Percentiles rank a stretch among this genome's conserved stretches.
Evolutionary conservation across 805 yeast genomes (phyloP).

Genomic region (Vanderwaltozyma yarrowii): DNA sequence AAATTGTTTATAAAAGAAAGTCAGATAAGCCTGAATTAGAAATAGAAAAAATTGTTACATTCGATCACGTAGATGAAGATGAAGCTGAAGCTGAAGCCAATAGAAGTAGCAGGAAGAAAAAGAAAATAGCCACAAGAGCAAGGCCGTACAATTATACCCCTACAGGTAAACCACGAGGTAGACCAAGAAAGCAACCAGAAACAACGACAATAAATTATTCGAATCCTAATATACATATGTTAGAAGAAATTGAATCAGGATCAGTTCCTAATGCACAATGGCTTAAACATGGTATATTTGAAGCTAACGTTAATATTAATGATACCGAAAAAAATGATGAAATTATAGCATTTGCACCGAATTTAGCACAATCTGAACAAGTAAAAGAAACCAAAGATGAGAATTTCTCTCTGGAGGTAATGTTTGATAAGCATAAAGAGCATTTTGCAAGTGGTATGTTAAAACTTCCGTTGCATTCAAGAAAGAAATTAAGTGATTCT

Average conservation of each 20-base stretch:
- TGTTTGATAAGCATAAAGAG: slow-evolving; percentile 53
- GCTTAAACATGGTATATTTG: slow-evolving; percentile 22
- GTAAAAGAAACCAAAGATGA: slow-evolving; percentile 35
- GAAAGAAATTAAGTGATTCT: slow-evolving; percentile 49
- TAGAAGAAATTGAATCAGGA: slow-evolving; percentile 18
- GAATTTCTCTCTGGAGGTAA: slow-evolving; percentile 49
- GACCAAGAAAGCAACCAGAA: slow-evolving; percentile 16
- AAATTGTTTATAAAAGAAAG: slow-evolving; percentile 45
- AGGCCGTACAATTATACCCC: slow-evolving; percentile 19
- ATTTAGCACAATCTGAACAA: slow-evolving; percentile 38
- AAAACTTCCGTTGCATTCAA: slow-evolving; percentile 53
- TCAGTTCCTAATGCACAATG: slow-evolving; percentile 17
- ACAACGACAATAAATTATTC: background rate
- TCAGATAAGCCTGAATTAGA: slow-evolving; percentile 39
- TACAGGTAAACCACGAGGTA: slow-evolving; percentile 20
- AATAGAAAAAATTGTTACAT: slow-evolving; percentile 47
- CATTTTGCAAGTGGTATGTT: slow-evolving; percentile 67
- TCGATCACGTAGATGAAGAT: slow-evolving; percentile 19
- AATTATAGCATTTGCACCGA: slow-evolving; percentile 55
- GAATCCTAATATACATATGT: slow-evolving; percentile 14
- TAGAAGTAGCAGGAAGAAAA: slow-evolving; percentile 4
- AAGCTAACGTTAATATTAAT: slow-evolving; percentile 22
- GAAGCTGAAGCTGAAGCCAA: slow-evolving; percentile 22
- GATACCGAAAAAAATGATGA: slow-evolving; percentile 16
- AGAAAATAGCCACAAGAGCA: slow-evolving; percentile 6